Evolutionary conservation across 371 early-diverging fungal species (phyloP), one percentile per base, ranked within the genome.

Genomic region (Phascolomyces articulosus): DNA sequence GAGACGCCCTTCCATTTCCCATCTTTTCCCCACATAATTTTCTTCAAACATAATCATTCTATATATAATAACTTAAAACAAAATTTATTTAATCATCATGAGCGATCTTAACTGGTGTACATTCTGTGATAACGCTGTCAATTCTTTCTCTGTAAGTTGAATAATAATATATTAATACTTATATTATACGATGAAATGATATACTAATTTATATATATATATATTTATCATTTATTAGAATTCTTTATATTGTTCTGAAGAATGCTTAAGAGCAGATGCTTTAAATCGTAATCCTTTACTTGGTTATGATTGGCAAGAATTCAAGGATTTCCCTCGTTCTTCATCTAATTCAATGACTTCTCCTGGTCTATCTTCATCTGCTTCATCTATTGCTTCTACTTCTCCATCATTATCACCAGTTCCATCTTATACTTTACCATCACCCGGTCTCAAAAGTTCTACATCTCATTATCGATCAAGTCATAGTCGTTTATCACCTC

Each of bases 221-320:
- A n/a, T 63, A 28, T 24, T 26, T 28, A 27, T 63, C 34, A 26
- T 38, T 53, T 20, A n/a, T 51, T 60, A 73, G 74, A 73, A 69
- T 57, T 69, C 74, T 20, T 65, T 73, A 21, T 73, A 73, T 44
- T 73, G 74, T 59, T 67, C 67, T 40, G 74, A 73, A 62, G 70
- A 70, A 41, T 73, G 74, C 41, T 58, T 73, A 15, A 64, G 70
- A 26, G 62, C 65, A 11, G 74, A 73, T 49, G 70, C 74, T 24
- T 51, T 73, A 38, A 69, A 63, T 29, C 70, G 67, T 48, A 70
- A 73, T 60, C 74, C 74, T 24, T 41, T 73, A 9, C 67, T 73
- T 20, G 74, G 74, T 23, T 73, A 73, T 57, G 68, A 69, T 60
- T 73, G 67, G 65, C 60, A 67, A 20, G 74, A 69, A 60, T 60